phyloP scores from a whole-genome alignment of 179 eudicot genomes.

The Dionaea muscipula region DNA sequence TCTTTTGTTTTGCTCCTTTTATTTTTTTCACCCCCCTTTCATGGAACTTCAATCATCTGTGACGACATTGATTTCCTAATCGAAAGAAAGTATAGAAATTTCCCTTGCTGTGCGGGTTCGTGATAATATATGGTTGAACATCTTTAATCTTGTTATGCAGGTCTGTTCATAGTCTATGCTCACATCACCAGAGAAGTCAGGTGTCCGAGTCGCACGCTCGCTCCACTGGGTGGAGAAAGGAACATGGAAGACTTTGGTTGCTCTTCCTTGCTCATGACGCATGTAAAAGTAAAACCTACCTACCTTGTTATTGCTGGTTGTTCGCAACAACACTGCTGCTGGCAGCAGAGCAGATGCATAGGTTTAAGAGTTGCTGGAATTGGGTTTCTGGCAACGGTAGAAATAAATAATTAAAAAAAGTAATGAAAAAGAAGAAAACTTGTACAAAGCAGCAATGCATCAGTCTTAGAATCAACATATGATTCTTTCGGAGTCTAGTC shows the following conservation, averaged over 20 bases:
- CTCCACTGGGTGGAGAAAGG: slow-evolving; percentile 43
- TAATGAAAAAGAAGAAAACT: too few relatives aligned
- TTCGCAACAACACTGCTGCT: slow-evolving; percentile 18
- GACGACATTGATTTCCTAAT: too few relatives aligned
- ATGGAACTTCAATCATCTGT: too few relatives aligned
- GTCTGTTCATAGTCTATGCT: slow-evolving; percentile 54
- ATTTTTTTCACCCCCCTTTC: too few relatives aligned
- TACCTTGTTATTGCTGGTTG: slow-evolving; percentile 30
- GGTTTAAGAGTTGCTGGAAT: slow-evolving; percentile 45
- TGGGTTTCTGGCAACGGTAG: slow-evolving; percentile 58
- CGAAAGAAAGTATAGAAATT: too few relatives aligned
- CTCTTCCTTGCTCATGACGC: slow-evolving; percentile 42
- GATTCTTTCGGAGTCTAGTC: slow-evolving; percentile 47
- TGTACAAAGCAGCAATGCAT: slow-evolving; percentile 29
- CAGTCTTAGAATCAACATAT: slow-evolving; percentile 58
- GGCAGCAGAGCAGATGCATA: slow-evolving; percentile 27
- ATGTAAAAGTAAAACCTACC: slow-evolving; percentile 22
- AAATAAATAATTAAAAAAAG: too few relatives aligned
- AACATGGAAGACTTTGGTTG: slow-evolving; percentile 41
- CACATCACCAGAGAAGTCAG: slow-evolving; percentile 69
- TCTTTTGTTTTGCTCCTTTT: too few relatives aligned
- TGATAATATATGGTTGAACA: neutral
- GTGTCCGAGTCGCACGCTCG: slow-evolving; percentile 26
- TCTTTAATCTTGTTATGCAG: slow-evolving; percentile 29
- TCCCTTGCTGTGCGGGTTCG: too few relatives aligned